Evolutionary conservation across 1,139 yeast genomes (phyloP).

Genomic region (Taphrina pruni): DNA sequence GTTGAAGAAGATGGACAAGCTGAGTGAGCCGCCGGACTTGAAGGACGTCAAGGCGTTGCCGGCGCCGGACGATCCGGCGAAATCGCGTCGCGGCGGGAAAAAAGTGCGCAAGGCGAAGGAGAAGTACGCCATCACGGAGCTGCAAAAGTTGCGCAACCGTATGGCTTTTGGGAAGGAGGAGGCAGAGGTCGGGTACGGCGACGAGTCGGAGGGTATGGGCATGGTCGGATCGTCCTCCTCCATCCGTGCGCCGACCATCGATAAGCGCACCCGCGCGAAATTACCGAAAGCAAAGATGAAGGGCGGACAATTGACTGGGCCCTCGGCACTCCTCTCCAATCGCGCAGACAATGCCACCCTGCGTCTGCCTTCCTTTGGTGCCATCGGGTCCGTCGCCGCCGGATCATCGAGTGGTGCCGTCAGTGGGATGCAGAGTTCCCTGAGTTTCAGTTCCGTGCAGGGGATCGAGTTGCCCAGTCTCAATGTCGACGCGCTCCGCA

Average conservation of each 20-base stretch:
- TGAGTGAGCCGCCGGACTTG: conserved; percentile 78
- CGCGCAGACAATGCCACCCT: conserved; percentile 6
- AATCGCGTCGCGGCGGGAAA: conserved; percentile 87
- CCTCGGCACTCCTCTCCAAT: conserved; percentile 29
- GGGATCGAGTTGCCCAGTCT: conserved; percentile 51
- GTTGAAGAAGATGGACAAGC: conserved; percentile 66
- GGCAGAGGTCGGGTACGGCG: conserved; percentile 59
- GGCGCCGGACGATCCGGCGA: conserved; percentile 74
- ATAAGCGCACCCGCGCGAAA: conserved; percentile 50
- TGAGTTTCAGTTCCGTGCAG: conserved; percentile 50
- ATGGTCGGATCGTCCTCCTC: conserved; percentile 60
- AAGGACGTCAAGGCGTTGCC: conserved; percentile 78
- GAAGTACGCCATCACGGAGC: conserved; percentile 77
- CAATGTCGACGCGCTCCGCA: conserved; percentile 38
- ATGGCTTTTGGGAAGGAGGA: conserved; percentile 83
- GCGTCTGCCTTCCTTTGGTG: conserved; percentile 20
- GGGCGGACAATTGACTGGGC: conserved; percentile 39
- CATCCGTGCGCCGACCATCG: conserved; percentile 54
- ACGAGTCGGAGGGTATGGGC: conserved; percentile 80
- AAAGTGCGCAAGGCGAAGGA: conserved; percentile 80
- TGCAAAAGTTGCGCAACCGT: conserved; percentile 81
- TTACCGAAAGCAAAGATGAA: conserved; percentile 49
- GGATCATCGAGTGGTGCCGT: conserved; percentile 32
- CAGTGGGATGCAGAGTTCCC: conserved; percentile 50
- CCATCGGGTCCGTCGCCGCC: too few species aligned